Evolutionary conservation across 768 basidiomycete species (phyloP).

Genomic region (Pleurotus citrinopileatus): DNA sequence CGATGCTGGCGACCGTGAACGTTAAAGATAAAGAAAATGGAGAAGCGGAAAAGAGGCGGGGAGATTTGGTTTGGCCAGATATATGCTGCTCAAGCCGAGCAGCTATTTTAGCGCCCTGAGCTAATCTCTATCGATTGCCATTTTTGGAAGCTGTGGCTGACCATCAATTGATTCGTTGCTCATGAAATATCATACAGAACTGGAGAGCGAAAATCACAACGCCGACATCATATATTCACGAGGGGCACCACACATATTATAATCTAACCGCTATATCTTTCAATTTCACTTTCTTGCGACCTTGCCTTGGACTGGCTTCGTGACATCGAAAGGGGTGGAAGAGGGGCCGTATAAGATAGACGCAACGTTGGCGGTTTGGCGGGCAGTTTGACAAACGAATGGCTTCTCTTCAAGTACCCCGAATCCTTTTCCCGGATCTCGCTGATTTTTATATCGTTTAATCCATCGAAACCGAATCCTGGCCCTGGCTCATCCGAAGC

Average conservation of each 20-base stretch:
- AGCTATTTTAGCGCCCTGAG: slow-evolving; percentile 8
- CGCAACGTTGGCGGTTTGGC: slow-evolving; percentile 17
- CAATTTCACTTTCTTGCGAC: slow-evolving; percentile 1
- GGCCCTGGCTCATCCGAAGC: slow-evolving; percentile 12
- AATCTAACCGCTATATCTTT: neutral
- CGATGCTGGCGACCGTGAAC: neutral
- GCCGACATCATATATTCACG: neutral
- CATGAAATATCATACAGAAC: slow-evolving; percentile 2
- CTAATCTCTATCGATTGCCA: neutral
- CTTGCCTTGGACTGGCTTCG: neutral
- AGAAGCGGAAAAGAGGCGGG: slow-evolving; percentile 11
- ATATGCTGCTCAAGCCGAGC: slow-evolving; percentile 19
- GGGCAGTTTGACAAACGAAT: slow-evolving; percentile 15
- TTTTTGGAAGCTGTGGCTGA: neutral
- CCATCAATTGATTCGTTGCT: too few relatives aligned
- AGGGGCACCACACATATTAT: neutral
- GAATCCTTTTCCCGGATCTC: slow-evolving; percentile 15
- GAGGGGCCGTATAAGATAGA: slow-evolving; percentile 7
- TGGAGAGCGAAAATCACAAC: slow-evolving; percentile 2
- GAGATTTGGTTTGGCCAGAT: slow-evolving; percentile 15
- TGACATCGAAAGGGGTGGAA: slow-evolving; percentile 7
- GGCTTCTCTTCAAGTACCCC: slow-evolving; percentile 2
- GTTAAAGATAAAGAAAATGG: slow-evolving; percentile 1
- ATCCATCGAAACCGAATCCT: slow-evolving; percentile 22
- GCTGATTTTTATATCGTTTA: slow-evolving; percentile 18